A percentile compares a stretch with the other conserved stretches of the same genome.
phyloP scores from a whole-genome alignment of 139 green algal genomes.

The Micractinium conductrix region DNA sequence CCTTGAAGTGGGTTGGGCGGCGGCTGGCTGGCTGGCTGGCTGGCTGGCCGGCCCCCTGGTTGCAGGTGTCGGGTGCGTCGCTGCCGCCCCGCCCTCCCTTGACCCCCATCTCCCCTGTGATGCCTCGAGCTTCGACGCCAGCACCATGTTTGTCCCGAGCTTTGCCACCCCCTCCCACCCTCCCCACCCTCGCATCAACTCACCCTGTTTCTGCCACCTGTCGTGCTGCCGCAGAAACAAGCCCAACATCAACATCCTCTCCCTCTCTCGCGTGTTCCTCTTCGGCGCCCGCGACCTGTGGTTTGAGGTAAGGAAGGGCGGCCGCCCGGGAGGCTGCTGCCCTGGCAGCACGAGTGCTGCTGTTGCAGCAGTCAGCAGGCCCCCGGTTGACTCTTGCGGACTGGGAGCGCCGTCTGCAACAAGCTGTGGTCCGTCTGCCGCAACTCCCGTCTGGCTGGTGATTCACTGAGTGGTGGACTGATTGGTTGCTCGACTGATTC shows the following conservation, averaged over 20 bases:
- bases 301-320: slow-evolving; percentile 83
- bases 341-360: too few species aligned
- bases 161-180: neutral
- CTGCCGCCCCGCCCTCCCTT: neutral
- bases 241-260: slow-evolving; percentile 83
- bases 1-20: neutral
- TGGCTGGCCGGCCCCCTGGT: too few species aligned
- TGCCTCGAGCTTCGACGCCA: neutral
- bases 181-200: too few species aligned
- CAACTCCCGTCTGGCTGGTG: too few species aligned
- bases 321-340: too few species aligned
- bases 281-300: slow-evolving; percentile 84
- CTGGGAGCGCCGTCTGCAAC: too few species aligned
- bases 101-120: neutral
- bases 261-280: slow-evolving; percentile 72
- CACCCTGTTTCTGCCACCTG: neutral
- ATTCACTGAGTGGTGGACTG: too few species aligned
- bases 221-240: slow-evolving; percentile 30
- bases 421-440: too few species aligned
- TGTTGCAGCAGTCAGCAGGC: too few species aligned
- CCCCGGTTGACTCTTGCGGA: too few species aligned
- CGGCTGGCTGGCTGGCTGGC: too few species aligned
- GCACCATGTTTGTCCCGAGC: neutral
- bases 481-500: too few species aligned
- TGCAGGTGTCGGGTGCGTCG: neutral